Evolutionary conservation across 2,329 filamentous ascomycete species (phyloP).

Genomic region (Fusarium sp.): DNA sequence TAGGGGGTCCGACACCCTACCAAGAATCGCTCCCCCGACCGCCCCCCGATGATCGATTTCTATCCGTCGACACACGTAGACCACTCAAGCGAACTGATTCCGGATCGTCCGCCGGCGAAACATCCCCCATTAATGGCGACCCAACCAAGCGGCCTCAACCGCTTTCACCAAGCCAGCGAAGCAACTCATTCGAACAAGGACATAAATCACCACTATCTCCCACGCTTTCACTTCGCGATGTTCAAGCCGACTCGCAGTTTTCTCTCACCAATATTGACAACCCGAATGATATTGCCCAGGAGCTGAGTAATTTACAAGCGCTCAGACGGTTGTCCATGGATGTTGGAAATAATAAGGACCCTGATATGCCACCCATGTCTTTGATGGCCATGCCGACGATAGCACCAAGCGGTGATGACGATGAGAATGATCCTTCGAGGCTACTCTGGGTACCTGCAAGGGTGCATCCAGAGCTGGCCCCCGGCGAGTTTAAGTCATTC

Average conservation of each 20-base stretch:
- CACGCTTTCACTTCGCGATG: conserved; percentile 63
- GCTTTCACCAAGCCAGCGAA: conserved; percentile 55
- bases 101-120: conserved; percentile 53
- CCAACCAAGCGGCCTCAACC: conserved; percentile 57
- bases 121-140: conserved; percentile 47
- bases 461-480: conserved; percentile 93
- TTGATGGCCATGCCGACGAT: conserved; percentile 77
- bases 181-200: conserved; percentile 54
- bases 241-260: conserved; percentile 72
- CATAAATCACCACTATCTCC: conserved; percentile 62
- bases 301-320: conserved; percentile 91
- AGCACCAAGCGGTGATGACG: conserved; percentile 77
- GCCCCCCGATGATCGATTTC: conserved; percentile 47
- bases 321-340: conserved; percentile 96
- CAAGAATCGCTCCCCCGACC: conserved; percentile 60
- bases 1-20: conserved; percentile 63
- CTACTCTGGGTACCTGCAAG: conserved; percentile 96
- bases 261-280: conserved; percentile 91
- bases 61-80: conserved; percentile 53
- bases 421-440: conserved; percentile 88
- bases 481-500: conserved; percentile 96
- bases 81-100: conserved; percentile 59
- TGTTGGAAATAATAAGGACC: conserved; percentile 76
- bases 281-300: conserved; percentile 88
- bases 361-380: conserved; percentile 78